Evolutionary conservation across 345 rosid species (phyloP).

Genomic region (Excoecaria cochinchinensis): DNA sequence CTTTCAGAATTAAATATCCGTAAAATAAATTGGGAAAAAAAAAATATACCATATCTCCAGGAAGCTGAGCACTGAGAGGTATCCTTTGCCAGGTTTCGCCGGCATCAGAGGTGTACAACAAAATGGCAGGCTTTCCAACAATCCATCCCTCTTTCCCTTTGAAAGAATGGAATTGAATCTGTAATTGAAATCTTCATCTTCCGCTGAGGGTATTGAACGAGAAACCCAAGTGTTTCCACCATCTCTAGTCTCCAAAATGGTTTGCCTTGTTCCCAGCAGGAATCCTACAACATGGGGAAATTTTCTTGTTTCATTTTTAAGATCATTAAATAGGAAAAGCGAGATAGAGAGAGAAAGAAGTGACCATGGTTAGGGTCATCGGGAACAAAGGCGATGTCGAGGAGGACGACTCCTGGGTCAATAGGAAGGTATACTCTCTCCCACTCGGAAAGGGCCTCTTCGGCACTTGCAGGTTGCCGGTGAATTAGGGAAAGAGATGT

Average conservation of each 20-base stretch:
- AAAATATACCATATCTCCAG: slow-evolving; percentile 73
- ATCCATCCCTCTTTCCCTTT: slow-evolving; percentile 96
- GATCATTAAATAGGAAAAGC: background rate
- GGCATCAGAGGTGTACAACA: slow-evolving; percentile 73
- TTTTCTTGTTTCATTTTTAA: background rate
- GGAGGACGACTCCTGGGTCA: slow-evolving; percentile 94
- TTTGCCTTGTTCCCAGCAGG: slow-evolving; percentile 83
- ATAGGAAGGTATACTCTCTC: slow-evolving; percentile 70
- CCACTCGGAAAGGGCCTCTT: slow-evolving; percentile 72
- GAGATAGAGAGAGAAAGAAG: background rate
- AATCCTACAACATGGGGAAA: slow-evolving; percentile 44
- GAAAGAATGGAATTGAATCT: slow-evolving; percentile 90
- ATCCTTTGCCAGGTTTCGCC: slow-evolving; percentile 87
- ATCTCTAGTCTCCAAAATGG: slow-evolving; percentile 84
- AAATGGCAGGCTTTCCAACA: slow-evolving; percentile 86
- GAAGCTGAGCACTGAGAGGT: slow-evolving; percentile 87
- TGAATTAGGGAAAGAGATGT: slow-evolving; percentile 35
- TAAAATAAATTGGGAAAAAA: background rate
- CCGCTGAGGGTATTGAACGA: slow-evolving; percentile 85
- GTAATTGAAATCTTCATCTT: slow-evolving; percentile 95
- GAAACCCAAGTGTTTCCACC: slow-evolving; percentile 76
- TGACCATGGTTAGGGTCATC: slow-evolving; percentile 68
- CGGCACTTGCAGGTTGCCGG: slow-evolving; percentile 34
- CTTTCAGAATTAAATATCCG: background rate
- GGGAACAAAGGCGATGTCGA: slow-evolving; percentile 87